A percentile compares a stretch with the other conserved stretches of the same genome.
Evolutionary conservation across 495 filamentous ascomycete genomes (phyloP).

Genomic region (Podospora conica): DNA sequence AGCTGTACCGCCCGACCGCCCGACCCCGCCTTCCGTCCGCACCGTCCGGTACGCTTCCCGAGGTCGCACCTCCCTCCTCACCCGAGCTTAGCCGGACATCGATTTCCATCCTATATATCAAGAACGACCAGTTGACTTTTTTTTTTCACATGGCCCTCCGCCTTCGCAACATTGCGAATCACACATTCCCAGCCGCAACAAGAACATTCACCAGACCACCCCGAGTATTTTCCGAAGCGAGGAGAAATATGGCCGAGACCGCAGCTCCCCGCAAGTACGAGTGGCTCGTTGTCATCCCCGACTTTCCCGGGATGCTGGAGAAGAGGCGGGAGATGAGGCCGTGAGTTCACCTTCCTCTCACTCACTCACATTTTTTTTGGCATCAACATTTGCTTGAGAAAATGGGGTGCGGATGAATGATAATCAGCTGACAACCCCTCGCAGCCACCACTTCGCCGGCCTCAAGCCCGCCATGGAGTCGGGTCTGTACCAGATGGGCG

Average conservation of each 20-base stretch:
- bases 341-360: constrained; percentile 41
- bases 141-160: not conserved
- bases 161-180: not conserved
- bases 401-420: not conserved
- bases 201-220: not conserved
- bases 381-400: not conserved
- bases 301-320: constrained; percentile 57
- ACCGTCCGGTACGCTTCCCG: not conserved
- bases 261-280: constrained; percentile 56
- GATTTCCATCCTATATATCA: not conserved
- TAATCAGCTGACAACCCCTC: not conserved
- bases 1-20: not conserved
- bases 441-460: constrained; percentile 52
- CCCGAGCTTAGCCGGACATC: not conserved
- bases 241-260: constrained; percentile 36
- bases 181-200: not conserved
- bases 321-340: constrained; percentile 66
- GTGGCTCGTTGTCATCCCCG: constrained; percentile 81
- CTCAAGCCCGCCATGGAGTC: constrained; percentile 39
- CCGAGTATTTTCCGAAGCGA: not conserved
- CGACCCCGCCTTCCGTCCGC: not conserved
- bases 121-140: no score
- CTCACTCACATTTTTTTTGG: not conserved
- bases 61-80: no score
- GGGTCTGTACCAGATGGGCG: constrained; percentile 52